Evolutionary conservation across 2,329 filamentous ascomycete genomes (phyloP).

Genomic region (Sclerotinia sclerotiorum): DNA sequence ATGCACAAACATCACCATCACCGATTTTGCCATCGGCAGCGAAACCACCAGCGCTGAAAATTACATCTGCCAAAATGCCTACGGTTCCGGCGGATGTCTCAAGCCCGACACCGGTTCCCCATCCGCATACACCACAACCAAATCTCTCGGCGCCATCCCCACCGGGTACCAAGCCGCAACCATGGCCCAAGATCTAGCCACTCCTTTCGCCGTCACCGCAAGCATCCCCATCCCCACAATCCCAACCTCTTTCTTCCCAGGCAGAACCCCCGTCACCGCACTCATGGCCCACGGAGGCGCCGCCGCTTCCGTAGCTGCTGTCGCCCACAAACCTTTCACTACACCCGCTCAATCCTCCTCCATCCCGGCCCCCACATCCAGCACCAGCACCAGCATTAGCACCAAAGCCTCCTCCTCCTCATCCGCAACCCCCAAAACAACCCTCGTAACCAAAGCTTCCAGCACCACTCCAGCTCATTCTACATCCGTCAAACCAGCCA

Average conservation of each 20-base stretch:
- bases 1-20: constrained; percentile 52
- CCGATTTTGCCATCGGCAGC: constrained; percentile 54
- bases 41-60: constrained; percentile 45
- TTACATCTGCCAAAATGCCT: constrained; percentile 51
- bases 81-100: constrained; percentile 48
- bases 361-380: no score
- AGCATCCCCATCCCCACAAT: constrained; percentile 34
- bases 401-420: neutral
- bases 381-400: neutral
- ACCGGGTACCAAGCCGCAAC: constrained; percentile 23
- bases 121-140: constrained; percentile 22
- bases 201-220: constrained; percentile 28
- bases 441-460: neutral
- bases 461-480: neutral
- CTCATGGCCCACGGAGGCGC: constrained; percentile 12
- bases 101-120: constrained; percentile 13
- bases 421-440: neutral
- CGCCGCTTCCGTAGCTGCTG: neutral
- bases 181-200: constrained; percentile 29
- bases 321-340: neutral
- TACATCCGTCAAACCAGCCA: neutral
- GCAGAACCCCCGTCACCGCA: constrained; percentile 26
- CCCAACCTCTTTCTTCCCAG: constrained; percentile 35
- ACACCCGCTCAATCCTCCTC: neutral
- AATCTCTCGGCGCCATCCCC: constrained; percentile 26